Percentiles rank a stretch among this genome's conserved stretches.
Evolutionary conservation across 129 eudicot species (phyloP).

Genomic region (Artemisia tridentata): DNA sequence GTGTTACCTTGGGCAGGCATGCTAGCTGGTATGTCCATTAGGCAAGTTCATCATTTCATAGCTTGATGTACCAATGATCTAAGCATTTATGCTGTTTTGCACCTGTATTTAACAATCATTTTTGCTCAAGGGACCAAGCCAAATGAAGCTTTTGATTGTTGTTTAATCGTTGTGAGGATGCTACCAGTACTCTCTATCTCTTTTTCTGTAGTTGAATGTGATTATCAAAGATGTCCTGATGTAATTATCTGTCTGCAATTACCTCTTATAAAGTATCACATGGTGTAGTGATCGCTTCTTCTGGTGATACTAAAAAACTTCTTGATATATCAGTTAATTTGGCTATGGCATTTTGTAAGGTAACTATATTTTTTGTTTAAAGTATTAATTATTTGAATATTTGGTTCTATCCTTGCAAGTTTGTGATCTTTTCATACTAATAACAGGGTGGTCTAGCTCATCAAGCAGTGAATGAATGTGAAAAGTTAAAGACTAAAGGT

Average conservation of each 20-base stretch:
- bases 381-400: neutral
- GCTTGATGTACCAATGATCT: neutral
- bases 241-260: neutral
- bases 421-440: slow-evolving; percentile 17
- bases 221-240: neutral
- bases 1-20: slow-evolving; percentile 75
- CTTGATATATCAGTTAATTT: slow-evolving; percentile 72
- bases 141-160: slow-evolving; percentile 14
- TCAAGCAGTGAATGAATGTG: slow-evolving; percentile 76
- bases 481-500: slow-evolving; percentile 65
- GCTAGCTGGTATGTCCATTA: slow-evolving; percentile 15
- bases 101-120: slow-evolving; percentile 15
- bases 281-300: slow-evolving; percentile 34
- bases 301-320: slow-evolving; percentile 40
- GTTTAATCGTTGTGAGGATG: slow-evolving; percentile 78
- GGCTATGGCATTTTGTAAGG: slow-evolving; percentile 86
- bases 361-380: slow-evolving; percentile 19
- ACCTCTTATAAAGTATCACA: slow-evolving; percentile 73
- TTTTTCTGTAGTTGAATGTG: neutral
- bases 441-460: slow-evolving; percentile 70
- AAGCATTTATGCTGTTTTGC: neutral
- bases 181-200: slow-evolving; percentile 58
- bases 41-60: slow-evolving; percentile 38
- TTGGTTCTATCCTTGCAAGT: neutral
- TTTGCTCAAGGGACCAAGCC: slow-evolving; percentile 51